Base-by-base conservation (phyloP, 179 eudicot species). In the Beta corolliflora region DNA sequence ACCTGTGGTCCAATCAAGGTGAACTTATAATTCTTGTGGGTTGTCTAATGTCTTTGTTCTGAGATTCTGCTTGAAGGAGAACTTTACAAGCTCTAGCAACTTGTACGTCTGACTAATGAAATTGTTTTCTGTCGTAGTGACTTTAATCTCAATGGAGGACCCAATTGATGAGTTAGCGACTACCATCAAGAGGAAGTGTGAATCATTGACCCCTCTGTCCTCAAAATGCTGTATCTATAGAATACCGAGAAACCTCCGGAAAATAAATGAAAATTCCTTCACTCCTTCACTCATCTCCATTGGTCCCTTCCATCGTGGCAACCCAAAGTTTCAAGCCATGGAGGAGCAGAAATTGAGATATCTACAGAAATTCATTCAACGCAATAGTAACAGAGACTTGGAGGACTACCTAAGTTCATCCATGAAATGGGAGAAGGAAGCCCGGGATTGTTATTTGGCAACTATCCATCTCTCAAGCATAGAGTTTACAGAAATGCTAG, bases 261-360 rank as follows among this genome's bases (percentile, higher is more conserved):
- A 77, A 69, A 71, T 82, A n/a, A 80, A 76, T 59, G 81, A 82
- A 84, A 82, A 82, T 73, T 85, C 88, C 21, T 89, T 82, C 80
- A 77, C 73, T n/a, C 91, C 91, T 61, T 59, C 71, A 25, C 63
- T 86, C 3, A 76, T 89, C 77, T 86, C 90, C 18, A 80, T 89
- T n/a, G 90, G 91, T 68, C 91, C 90, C 8, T 81, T 84, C 45
- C 87, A 89, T 70, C 86, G 82, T 73, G 82, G 81, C 41, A 69
- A 61, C 46, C 64, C 50, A 53, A 78, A 65, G 11, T 73, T 84
- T 9, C 78, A 82, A 65, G 71, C 84, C 45, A 84, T 87, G 85
- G 90, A 89, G 80, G 86, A 84, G 64, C 77, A 80, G 7, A 87
- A 89, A 54, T 59, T 82, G 71, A 82, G 85, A 75, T 87, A 75